These are phyloP conservation scores for Cladophialophora immunda DNA, from an alignment of 2,329 filamentous ascomycete species.

Conservation along the genomic window DNA sequence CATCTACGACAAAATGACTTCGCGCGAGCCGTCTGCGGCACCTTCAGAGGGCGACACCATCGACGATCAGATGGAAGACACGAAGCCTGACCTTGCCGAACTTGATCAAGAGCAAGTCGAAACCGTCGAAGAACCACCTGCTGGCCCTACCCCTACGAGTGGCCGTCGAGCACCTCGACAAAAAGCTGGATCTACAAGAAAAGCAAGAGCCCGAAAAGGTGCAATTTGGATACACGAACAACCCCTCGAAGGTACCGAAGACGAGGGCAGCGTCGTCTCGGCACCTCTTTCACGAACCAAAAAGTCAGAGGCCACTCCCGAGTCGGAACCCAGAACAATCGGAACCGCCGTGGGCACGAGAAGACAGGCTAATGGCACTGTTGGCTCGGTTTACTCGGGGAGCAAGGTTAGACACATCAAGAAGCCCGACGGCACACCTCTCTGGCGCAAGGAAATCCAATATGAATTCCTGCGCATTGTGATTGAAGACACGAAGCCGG, in stretches of 20 bases:
- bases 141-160: slow-evolving; percentile 24
- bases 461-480: slow-evolving; percentile 70
- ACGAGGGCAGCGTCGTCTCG: slow-evolving; percentile 39
- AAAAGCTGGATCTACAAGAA: slow-evolving; percentile 24
- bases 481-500: slow-evolving; percentile 68
- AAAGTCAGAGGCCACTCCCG: slow-evolving; percentile 38
- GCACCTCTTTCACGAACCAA: slow-evolving; percentile 34
- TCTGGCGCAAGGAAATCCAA: slow-evolving; percentile 74
- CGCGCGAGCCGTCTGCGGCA: slow-evolving; percentile 36
- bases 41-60: slow-evolving; percentile 39
- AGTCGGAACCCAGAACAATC: slow-evolving; percentile 34
- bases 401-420: slow-evolving; percentile 74
- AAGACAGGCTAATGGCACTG: slow-evolving; percentile 70
- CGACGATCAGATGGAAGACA: slow-evolving; percentile 37
- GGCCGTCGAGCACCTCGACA: slow-evolving; percentile 27
- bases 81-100: slow-evolving; percentile 35
- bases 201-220: slow-evolving; percentile 38
- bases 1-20: slow-evolving; percentile 32
- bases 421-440: slow-evolving; percentile 72
- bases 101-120: slow-evolving; percentile 25
- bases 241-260: slow-evolving; percentile 39
- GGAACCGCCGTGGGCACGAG: slow-evolving; percentile 57
- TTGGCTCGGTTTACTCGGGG: slow-evolving; percentile 72
- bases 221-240: slow-evolving; percentile 39
- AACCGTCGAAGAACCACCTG: slow-evolving; percentile 15